Evolutionary conservation across 352 stramenopile genomes (phyloP).

Genomic region (Phytopythium helicoides): DNA sequence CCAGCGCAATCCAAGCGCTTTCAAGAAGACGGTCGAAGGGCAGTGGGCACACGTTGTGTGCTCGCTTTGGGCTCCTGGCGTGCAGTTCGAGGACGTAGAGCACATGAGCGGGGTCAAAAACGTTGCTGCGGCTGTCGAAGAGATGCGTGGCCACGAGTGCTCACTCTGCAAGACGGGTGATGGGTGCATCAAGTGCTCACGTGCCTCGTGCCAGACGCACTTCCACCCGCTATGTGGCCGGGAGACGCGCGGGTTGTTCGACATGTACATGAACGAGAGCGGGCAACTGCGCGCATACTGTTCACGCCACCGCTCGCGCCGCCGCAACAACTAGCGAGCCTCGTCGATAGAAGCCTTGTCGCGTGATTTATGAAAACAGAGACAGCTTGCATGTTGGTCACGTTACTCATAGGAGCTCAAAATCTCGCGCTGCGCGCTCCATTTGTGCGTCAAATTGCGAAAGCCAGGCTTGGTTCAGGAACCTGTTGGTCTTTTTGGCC

Average conservation of each 20-base stretch:
- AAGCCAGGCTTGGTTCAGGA: slow-evolving; percentile 77
- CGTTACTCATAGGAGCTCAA: slow-evolving; percentile 40
- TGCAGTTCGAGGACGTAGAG: slow-evolving; percentile 85
- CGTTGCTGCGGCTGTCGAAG: slow-evolving; percentile 58
- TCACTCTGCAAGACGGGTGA: slow-evolving; percentile 59
- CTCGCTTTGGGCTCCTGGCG: slow-evolving; percentile 80
- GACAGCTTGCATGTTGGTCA: slow-evolving; percentile 4
- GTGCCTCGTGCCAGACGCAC: slow-evolving; percentile 53
- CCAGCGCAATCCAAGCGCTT: slow-evolving; percentile 60
- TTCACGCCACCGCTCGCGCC: slow-evolving; percentile 61
- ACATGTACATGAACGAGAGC: slow-evolving; percentile 91
- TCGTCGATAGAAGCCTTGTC: slow-evolving; percentile 11
- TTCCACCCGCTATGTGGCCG: slow-evolving; percentile 86
- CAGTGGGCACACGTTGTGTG: slow-evolving; percentile 88
- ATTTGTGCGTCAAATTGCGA: slow-evolving; percentile 80
- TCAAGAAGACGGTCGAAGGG: slow-evolving; percentile 80
- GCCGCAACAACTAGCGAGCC: slow-evolving; percentile 15
- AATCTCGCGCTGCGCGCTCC: slow-evolving; percentile 65
- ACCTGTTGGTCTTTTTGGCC: slow-evolving; percentile 70
- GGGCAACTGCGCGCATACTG: slow-evolving; percentile 83
- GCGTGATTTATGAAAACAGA: slow-evolving; percentile 29
- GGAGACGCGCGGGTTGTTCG: slow-evolving; percentile 72
- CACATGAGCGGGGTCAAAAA: slow-evolving; percentile 81
- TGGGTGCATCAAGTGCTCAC: slow-evolving; percentile 87
- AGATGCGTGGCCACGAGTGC: slow-evolving; percentile 63